Evolutionary conservation across 2,329 filamentous ascomycete species (phyloP).

Genomic region (Sporothrix humicola): DNA sequence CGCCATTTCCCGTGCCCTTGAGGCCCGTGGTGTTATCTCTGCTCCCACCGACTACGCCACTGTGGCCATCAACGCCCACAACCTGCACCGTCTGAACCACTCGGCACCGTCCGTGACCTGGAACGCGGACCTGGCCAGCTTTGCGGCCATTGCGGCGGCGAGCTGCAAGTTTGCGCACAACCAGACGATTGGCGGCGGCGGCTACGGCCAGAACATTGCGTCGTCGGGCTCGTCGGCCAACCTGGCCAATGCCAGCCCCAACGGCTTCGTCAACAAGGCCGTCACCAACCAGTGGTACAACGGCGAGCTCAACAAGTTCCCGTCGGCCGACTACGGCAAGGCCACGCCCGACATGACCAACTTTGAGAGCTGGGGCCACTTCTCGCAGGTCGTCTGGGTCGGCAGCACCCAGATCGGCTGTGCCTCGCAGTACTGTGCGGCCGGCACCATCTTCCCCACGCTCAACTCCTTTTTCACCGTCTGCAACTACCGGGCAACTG

Average conservation of each 20-base stretch:
- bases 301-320: conserved; percentile 67
- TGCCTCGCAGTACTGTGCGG: conserved; percentile 59
- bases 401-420: conserved; percentile 68
- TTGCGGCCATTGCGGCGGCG: conserved; percentile 67
- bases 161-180: conserved; percentile 77
- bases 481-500: conserved; percentile 80
- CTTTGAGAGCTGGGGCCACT: conserved; percentile 75
- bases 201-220: conserved; percentile 93
- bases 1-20: conserved; percentile 22
- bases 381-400: conserved; percentile 77
- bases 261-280: conserved; percentile 66
- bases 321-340: conserved; percentile 62
- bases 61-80: conserved; percentile 74
- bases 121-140: conserved; percentile 66
- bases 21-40: conserved; percentile 30
- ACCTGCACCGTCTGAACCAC: conserved; percentile 84
- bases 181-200: conserved; percentile 64
- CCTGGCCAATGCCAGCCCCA: conserved; percentile 54
- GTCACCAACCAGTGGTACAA: conserved; percentile 91
- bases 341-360: conserved; percentile 63
- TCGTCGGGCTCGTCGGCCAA: conserved; percentile 57
- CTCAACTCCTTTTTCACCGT: conserved; percentile 76
- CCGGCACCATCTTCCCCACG: conserved; percentile 53
- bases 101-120: conserved; percentile 70
- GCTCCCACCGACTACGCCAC: conserved; percentile 42